These are phyloP conservation scores for Eremothecium coryli DNA, from an alignment of 1,139 yeast species.

Conservation along the genomic window DNA sequence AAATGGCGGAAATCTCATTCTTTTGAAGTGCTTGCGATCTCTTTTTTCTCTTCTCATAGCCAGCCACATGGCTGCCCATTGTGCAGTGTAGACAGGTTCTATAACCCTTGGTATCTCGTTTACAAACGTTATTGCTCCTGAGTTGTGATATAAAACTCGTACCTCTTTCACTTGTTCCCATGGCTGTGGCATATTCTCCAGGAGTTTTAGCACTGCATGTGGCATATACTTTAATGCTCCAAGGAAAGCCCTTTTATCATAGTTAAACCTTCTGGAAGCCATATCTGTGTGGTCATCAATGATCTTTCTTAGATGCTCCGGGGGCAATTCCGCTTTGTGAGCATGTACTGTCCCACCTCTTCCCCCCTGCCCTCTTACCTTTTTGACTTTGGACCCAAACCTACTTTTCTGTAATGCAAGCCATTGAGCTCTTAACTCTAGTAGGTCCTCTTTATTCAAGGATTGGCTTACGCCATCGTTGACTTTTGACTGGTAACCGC, in stretches of 20 bases:
- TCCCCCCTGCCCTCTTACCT: constrained; percentile 29
- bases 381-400: constrained; percentile 24
- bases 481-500: too few relatives aligned
- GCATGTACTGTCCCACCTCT: constrained; percentile 42
- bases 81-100: constrained; percentile 85
- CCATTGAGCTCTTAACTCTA: constrained; percentile 45
- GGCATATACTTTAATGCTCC: constrained; percentile 95
- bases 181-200: constrained; percentile 98
- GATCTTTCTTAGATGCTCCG: constrained; percentile 83
- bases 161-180: constrained; percentile 91
- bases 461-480: too few relatives aligned
- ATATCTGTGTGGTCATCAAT: constrained; percentile 81
- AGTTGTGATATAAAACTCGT: constrained; percentile 74
- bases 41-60: constrained; percentile 91
- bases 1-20: constrained; percentile 91
- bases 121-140: constrained; percentile 95
- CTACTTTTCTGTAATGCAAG: constrained; percentile 52
- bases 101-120: constrained; percentile 87
- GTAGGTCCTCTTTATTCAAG: too few relatives aligned
- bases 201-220: constrained; percentile 77
- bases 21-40: constrained; percentile 78
- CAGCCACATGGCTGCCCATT: constrained; percentile 92
- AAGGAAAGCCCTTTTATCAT: constrained; percentile 78
- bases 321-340: constrained; percentile 79
- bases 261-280: constrained; percentile 69